These are phyloP conservation scores for Podila epicladia DNA, from an alignment of 192 early-diverging fungal species.

Conservation along the genomic window DNA sequence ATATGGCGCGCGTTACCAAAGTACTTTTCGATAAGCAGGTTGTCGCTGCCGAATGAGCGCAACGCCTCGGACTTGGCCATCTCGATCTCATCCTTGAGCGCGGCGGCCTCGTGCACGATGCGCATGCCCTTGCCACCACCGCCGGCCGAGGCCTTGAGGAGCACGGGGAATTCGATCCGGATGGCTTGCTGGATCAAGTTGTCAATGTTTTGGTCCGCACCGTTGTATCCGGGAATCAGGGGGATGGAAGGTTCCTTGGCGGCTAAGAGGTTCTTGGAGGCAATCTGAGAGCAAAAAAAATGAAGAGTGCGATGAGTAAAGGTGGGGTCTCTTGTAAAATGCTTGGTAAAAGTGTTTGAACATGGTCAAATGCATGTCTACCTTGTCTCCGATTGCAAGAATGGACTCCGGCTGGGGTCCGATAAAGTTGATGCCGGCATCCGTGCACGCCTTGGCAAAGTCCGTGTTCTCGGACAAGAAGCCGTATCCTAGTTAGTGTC, in stretches of 20 bases:
- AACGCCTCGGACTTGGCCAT: constrained; percentile 64
- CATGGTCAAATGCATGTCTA: background rate
- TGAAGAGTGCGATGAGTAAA: background rate
- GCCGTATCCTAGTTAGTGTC: constrained; percentile 57
- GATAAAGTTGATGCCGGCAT: constrained; percentile 65
- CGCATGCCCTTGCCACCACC: constrained; percentile 78
- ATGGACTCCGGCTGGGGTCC: constrained; percentile 67
- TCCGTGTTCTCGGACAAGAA: constrained; percentile 71
- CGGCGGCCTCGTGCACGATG: constrained; percentile 60
- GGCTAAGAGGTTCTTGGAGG: constrained; percentile 65
- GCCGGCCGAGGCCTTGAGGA: constrained; percentile 70
- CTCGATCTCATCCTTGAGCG: constrained; percentile 62
- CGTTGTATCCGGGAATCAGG: constrained; percentile 74
- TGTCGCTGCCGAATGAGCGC: constrained; percentile 65
- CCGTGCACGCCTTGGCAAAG: constrained; percentile 59
- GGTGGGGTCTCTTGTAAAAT: too few species aligned
- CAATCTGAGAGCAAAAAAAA: constrained; percentile 32
- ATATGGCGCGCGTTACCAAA: constrained; percentile 65
- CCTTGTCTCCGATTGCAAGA: constrained; percentile 69
- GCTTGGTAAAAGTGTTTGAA: background rate
- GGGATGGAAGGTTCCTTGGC: constrained; percentile 64
- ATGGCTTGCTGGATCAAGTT: constrained; percentile 59
- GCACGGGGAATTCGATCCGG: constrained; percentile 65
- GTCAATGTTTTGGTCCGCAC: constrained; percentile 62
- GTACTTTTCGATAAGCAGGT: constrained; percentile 69